Percentiles rank a stretch among this genome's conserved stretches.
Conservation (phyloP, 2,329 filamentous ascomycete species). For the Botryosphaeria dothidea region DNA sequence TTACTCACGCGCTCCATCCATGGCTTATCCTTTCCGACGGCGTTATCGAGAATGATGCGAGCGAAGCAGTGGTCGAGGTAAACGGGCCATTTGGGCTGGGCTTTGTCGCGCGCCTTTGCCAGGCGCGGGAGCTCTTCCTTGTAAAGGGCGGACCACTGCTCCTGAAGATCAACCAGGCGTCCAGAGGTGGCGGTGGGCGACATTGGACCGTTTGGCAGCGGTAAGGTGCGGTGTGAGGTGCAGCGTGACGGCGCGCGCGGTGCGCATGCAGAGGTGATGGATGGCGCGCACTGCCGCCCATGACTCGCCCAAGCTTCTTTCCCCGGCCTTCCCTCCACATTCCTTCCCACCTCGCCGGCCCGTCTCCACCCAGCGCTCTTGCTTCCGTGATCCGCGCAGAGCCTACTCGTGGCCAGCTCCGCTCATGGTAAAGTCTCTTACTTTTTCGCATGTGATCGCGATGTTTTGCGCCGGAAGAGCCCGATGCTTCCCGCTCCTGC, state of each 20-base stretch:
- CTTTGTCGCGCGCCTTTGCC: constrained; percentile 30
- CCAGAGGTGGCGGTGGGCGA: not conserved
- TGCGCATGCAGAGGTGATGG: not conserved
- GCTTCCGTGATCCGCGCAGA: not conserved
- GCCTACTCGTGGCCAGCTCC: not conserved
- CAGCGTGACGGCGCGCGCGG: not conserved
- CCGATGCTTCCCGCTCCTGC: not conserved
- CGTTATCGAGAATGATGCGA: constrained; percentile 47
- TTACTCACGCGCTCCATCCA: constrained; percentile 45
- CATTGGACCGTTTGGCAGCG: not conserved
- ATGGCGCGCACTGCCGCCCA: not conserved
- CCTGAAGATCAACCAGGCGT: not conserved
- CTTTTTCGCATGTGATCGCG: not conserved
- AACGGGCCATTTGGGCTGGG: constrained; percentile 45
- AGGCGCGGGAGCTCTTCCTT: constrained; percentile 29
- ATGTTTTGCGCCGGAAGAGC: not conserved
- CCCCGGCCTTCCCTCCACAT: not conserved
- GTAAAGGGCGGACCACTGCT: constrained; percentile 31
- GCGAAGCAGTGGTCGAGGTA: constrained; percentile 48
- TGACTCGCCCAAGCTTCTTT: not conserved
- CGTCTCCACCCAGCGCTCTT: not conserved
- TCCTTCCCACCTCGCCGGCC: not conserved
- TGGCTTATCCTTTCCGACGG: constrained; percentile 39
- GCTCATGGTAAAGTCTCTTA: not conserved
- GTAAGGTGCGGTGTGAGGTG: not conserved